Percentiles rank a stretch among this genome's conserved stretches.
phyloP scores from a whole-genome alignment of 2,329 filamentous ascomycete species.

The Aureobasidium sp. region DNA sequence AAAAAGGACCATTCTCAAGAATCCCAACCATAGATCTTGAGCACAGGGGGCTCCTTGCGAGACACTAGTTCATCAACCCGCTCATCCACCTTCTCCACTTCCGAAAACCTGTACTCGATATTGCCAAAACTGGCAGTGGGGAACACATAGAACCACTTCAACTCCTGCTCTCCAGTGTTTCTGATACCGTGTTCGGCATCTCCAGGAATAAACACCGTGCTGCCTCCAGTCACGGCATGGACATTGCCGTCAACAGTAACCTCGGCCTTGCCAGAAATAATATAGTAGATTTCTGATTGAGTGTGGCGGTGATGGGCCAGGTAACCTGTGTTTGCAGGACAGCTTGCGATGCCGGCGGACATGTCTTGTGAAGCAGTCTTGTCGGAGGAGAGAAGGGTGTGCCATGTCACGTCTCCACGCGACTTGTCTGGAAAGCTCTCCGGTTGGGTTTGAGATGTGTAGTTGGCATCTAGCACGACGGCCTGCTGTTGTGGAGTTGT shows the following conservation, averaged over 20 bases:
- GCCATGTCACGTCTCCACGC: constrained; percentile 31
- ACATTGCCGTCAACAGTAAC: constrained; percentile 35
- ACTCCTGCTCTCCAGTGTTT: constrained; percentile 5
- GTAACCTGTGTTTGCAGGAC: constrained; percentile 28
- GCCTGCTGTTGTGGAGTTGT: background rate
- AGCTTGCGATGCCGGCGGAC: constrained; percentile 33
- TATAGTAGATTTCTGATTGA: constrained; percentile 40
- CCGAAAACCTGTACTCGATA: constrained; percentile 16
- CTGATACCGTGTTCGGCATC: constrained; percentile 38
- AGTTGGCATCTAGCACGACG: background rate
- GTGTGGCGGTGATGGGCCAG: constrained; percentile 35
- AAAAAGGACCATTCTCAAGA: background rate
- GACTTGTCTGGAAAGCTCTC: background rate
- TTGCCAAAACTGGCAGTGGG: constrained; percentile 13
- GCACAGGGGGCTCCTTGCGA: background rate
- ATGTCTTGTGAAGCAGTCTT: constrained; percentile 26
- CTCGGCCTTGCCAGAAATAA: constrained; percentile 33
- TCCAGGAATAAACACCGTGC: constrained; percentile 37
- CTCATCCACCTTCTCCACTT: background rate
- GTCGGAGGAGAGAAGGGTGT: constrained; percentile 34
- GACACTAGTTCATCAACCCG: background rate
- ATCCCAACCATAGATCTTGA: constrained; percentile 2
- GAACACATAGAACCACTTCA: constrained; percentile 18
- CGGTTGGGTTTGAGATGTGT: background rate
- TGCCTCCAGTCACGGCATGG: constrained; percentile 29